These are phyloP conservation scores for Trichoderma gracile DNA, from an alignment of 2,329 filamentous ascomycete genomes.

Conservation along the genomic window DNA sequence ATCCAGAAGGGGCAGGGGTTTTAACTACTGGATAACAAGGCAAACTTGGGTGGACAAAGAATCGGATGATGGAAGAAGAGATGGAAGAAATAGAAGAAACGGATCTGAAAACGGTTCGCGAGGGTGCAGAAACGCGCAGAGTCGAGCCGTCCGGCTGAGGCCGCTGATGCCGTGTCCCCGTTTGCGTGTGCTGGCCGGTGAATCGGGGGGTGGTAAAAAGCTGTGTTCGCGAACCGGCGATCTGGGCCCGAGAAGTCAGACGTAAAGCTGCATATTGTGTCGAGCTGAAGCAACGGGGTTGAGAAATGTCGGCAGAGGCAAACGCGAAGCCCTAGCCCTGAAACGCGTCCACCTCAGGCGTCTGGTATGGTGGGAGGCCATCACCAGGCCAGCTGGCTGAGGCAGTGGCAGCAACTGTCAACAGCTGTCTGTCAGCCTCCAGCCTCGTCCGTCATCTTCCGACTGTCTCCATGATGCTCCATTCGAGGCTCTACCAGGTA, in stretches of 20 bases:
- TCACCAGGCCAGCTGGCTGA: not conserved
- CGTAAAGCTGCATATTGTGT: conserved; percentile 1
- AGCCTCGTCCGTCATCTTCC: not conserved
- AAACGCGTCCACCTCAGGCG: not conserved
- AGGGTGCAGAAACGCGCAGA: conserved; percentile 1
- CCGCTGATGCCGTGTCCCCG: not conserved
- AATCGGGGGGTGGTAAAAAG: not conserved
- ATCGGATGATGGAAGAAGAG: not conserved
- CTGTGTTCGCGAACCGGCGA: not conserved
- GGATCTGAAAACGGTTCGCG: not conserved
- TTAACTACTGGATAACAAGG: not conserved
- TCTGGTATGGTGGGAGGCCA: not conserved
- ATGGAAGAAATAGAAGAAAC: not conserved
- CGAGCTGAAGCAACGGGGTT: not conserved
- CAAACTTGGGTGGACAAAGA: not conserved
- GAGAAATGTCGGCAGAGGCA: not conserved
- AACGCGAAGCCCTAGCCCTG: not conserved
- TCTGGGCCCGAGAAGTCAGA: not conserved
- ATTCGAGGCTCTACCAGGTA: too few relatives aligned
- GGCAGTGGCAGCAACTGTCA: not conserved
- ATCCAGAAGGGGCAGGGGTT: not conserved
- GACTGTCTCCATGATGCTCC: too few relatives aligned
- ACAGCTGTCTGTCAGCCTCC: not conserved
- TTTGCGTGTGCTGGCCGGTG: not conserved
- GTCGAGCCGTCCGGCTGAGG: not conserved